A percentile compares a stretch with the other conserved stretches of the same genome.
These are phyloP conservation scores for Tuber aestivum DNA, from an alignment of 495 filamentous ascomycete species.

Conservation along the genomic window DNA sequence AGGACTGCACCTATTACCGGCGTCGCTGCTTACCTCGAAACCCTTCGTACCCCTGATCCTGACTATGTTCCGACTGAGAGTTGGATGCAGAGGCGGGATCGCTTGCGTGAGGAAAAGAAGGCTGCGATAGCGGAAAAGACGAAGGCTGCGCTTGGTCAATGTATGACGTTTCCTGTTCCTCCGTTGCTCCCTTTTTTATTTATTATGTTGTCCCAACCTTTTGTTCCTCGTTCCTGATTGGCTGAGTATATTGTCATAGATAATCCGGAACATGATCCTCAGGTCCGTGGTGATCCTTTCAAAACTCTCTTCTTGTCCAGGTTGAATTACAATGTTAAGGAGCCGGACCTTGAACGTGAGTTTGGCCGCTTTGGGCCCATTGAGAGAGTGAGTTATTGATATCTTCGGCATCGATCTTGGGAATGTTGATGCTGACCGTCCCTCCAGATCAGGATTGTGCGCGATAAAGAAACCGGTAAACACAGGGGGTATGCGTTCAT, in stretches of 20 bases:
- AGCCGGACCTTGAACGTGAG: constrained; percentile 85
- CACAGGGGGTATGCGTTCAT: constrained; percentile 94
- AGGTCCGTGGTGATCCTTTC: constrained; percentile 87
- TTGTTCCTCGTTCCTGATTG: constrained; percentile 19
- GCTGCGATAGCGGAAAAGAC: constrained; percentile 57
- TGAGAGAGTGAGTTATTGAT: constrained; percentile 59
- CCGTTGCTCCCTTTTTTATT: not conserved
- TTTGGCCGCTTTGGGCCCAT: constrained; percentile 93
- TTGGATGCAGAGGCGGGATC: constrained; percentile 79
- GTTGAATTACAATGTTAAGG: constrained; percentile 78
- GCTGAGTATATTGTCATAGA: constrained; percentile 47
- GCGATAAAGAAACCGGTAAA: constrained; percentile 69
- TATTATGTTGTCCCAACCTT: constrained; percentile 1
- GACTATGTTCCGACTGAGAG: constrained; percentile 83
- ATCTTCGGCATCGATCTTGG: constrained; percentile 2
- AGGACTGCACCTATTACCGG: constrained; percentile 65
- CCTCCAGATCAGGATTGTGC: constrained; percentile 77
- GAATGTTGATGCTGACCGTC: constrained; percentile 28
- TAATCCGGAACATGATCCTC: constrained; percentile 67
- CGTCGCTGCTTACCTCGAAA: constrained; percentile 65
- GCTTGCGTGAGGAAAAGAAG: constrained; percentile 71
- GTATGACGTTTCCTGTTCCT: constrained; percentile 51
- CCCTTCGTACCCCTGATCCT: constrained; percentile 60
- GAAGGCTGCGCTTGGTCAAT: constrained; percentile 60
- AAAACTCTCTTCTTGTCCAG: constrained; percentile 90